Evolutionary conservation across 768 basidiomycete genomes (phyloP), one percentile per base, ranked within the genome.

Genomic region (Imleria badia): DNA sequence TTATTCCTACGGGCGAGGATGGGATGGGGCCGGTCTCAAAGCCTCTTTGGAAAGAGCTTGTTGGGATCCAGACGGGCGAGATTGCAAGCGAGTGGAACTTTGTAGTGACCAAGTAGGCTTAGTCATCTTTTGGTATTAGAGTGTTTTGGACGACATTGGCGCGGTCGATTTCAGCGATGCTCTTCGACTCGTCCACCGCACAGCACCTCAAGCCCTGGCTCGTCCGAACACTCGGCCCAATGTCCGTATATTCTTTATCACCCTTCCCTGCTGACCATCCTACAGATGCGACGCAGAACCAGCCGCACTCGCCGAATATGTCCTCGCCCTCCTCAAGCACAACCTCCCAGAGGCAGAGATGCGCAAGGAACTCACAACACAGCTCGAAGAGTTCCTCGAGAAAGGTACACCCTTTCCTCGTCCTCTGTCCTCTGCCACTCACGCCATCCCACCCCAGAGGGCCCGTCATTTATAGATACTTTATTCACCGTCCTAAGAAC

Each of bases 241-340:
- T 98, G 94, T 94, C 26, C 23, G 48, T 60, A 34, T 5, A 6
- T 2, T 36, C 4, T 30, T 19, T 56, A 36, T 50, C 42, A 23
- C 11, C 20, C 2, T 5, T 29, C 14, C 6, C 14, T 46, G 7
- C 51, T 62, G 10, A 60, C 46, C 13, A 3, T 1, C 20, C 10
- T 20, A 0, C 52, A 97, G 95, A 80, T 96, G 93, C 71, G 96
- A 98, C 69, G 96, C 96, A 39, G 96, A 98, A 68, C 94, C 96
- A 30, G 84, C 85, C 30, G 92, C 94, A 31, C 84, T 98, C 48
- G 87, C 92, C 5, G 94, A 98, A 68, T 98, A 98, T 70, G 87
- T 98, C 62, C 83, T 97, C 45, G 96, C 96, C 15, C 77, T 98
- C 49, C 76, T 98, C 54, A 93, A 94, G 70, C 92, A 95, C 69